phyloP scores from a whole-genome alignment of 2,329 filamentous ascomycete genomes.

The Fusarium tuaranense region DNA sequence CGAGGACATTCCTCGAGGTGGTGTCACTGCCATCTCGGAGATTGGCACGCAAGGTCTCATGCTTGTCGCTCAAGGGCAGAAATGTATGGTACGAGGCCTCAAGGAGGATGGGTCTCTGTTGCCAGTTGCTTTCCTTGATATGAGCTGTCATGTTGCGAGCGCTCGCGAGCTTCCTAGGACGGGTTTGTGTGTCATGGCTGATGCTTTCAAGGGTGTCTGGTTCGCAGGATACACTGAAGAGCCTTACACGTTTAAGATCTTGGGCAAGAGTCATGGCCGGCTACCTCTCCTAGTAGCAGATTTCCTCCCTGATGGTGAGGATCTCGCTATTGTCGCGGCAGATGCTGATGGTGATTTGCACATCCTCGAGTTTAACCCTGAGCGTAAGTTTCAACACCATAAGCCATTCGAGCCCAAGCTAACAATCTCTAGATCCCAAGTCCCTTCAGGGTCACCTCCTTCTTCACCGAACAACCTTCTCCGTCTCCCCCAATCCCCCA shows the following conservation, averaged over 20 bases:
- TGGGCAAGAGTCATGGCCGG: slow-evolving; percentile 85
- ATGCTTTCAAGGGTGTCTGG: slow-evolving; percentile 94
- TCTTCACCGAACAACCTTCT: slow-evolving; percentile 88
- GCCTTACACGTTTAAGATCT: slow-evolving; percentile 93
- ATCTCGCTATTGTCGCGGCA: slow-evolving; percentile 83
- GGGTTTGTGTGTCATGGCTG: slow-evolving; percentile 87
- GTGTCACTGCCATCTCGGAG: slow-evolving; percentile 86
- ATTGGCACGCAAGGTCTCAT: slow-evolving; percentile 90
- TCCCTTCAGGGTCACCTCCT: slow-evolving; percentile 90
- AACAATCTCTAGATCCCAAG: slow-evolving; percentile 78
- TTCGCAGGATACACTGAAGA: slow-evolving; percentile 97
- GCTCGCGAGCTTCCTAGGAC: slow-evolving; percentile 86
- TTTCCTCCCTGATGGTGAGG: slow-evolving; percentile 86
- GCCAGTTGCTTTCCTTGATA: slow-evolving; percentile 97
- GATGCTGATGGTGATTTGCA: slow-evolving; percentile 90
- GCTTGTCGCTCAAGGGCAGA: slow-evolving; percentile 93
- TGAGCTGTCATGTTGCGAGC: slow-evolving; percentile 92
- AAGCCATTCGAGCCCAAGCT: slow-evolving; percentile 19
- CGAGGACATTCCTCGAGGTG: slow-evolving; percentile 91
- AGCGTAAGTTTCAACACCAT: slow-evolving; percentile 71
- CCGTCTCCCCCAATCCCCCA: slow-evolving; percentile 81
- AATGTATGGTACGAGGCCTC: slow-evolving; percentile 94
- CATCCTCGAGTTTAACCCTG: slow-evolving; percentile 92
- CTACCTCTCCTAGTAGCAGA: slow-evolving; percentile 86
- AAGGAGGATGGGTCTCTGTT: slow-evolving; percentile 95